Evolutionary conservation across 2,329 filamentous ascomycete species (phyloP).

Genomic region (Xylariaceae sp.): DNA sequence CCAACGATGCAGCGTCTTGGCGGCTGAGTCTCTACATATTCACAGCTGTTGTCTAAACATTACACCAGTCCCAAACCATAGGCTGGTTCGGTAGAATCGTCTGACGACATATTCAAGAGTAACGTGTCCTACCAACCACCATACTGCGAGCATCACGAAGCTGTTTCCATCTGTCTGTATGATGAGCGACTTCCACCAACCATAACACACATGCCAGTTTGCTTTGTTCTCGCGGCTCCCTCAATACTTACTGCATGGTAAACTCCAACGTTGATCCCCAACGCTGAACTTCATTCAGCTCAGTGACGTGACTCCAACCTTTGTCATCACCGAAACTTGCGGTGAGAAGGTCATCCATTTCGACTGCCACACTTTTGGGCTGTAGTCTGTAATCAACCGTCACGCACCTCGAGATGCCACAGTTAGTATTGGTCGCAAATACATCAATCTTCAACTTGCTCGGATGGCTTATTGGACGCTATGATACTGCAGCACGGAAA

Average conservation of each 20-base stretch:
- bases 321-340: constrained; percentile 4
- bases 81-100: constrained; percentile 3
- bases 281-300: too few species aligned
- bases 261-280: too few species aligned
- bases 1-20: constrained; percentile 12
- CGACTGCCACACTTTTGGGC: not conserved
- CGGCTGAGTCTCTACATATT: constrained; percentile 14
- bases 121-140: too few species aligned
- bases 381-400: constrained; percentile 3
- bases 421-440: constrained; percentile 6
- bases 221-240: not conserved
- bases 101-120: constrained; percentile 4
- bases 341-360: constrained; percentile 8
- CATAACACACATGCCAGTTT: too few species aligned
- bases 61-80: not conserved
- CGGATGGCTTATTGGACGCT: constrained; percentile 15
- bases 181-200: too few species aligned
- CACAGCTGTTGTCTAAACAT: constrained; percentile 3
- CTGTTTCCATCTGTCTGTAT: too few species aligned
- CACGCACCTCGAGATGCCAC: not conserved
- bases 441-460: constrained; percentile 13
- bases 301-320: not conserved
- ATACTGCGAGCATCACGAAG: too few species aligned
- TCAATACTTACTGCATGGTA: not conserved
- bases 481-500: constrained; percentile 22